Evolutionary conservation across 169 alveolate species (phyloP), one percentile per base, ranked within the genome.

Genomic region (Plasmodium malariae): DNA sequence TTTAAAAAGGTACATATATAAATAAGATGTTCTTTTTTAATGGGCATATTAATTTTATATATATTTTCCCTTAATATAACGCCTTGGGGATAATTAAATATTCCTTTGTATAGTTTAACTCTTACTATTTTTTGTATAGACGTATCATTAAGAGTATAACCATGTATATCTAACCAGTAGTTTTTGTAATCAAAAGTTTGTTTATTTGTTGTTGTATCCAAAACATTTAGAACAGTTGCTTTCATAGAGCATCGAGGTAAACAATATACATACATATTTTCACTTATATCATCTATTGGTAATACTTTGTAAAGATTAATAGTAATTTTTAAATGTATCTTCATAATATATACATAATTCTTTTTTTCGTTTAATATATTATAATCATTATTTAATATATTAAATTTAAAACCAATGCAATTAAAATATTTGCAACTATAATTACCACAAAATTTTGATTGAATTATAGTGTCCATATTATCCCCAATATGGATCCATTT

Each of bases 401-500:
- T 51, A 37, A 78, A 78, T 54, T 78, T 78, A 43, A 78, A 78
- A 2, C 89, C 89, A 62, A 78, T 62, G 24, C 89, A 78, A 68
- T 78, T 78, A 65, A 45, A 78, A 63, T 78, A 78, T 78, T 78
- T 78, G 7, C 70, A 40, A 0, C 26, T 57, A 78, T 78, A 11
- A 62, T 49, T 78, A n/a, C 76, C 89, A 45, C 67, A 43, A 78
- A 78, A 78, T 63, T 78, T 78, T 0, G 89, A 78, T 30, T 78
- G 78, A 17, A 78, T 63, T 12, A 78, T 78, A 3, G 89, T 78
- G 26, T 78, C 69, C 89, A 78, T 78, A 30, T 62, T 78, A 30
- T 78, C 89, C 76, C 89, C 37, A n/a, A 78, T 62, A 54, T 78
- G 89, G 28, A 78, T 45, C 89, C 89, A 78, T 68, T 62, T 78